phyloP scores from a whole-genome alignment of 495 filamentous ascomycete species.

The Glutinoglossum americanum region DNA sequence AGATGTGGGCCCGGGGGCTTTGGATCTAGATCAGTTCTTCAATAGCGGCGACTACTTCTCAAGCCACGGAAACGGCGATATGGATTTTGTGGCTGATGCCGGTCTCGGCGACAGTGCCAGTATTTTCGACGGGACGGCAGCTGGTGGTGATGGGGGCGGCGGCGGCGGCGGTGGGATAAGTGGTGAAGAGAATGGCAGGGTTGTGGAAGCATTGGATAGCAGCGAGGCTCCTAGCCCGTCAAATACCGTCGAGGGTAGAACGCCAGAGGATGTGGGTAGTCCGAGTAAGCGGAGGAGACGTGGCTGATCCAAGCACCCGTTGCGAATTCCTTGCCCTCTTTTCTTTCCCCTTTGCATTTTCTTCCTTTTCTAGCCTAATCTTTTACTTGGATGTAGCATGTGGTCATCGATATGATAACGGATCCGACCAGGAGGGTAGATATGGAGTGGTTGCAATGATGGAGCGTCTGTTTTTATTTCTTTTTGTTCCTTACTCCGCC shows the following conservation, averaged over 20 bases:
- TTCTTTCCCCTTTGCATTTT: background rate
- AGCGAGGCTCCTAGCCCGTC: conserved; percentile 27
- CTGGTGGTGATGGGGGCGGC: too few relatives aligned
- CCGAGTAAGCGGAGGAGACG: background rate
- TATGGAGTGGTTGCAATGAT: background rate
- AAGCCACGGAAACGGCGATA: conserved; percentile 10
- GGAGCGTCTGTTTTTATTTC: background rate
- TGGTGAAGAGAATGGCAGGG: conserved; percentile 14
- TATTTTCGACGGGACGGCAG: background rate
- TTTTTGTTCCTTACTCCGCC: too few relatives aligned
- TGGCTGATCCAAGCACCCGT: background rate
- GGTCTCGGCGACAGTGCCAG: background rate
- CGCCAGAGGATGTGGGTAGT: background rate
- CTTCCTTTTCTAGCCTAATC: background rate
- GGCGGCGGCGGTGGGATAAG: background rate
- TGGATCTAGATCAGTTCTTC: conserved; percentile 52
- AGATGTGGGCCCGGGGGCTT: conserved; percentile 20
- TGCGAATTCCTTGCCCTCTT: background rate
- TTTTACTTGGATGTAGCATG: background rate
- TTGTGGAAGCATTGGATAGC: conserved; percentile 25
- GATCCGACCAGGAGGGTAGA: background rate
- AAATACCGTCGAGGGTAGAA: conserved; percentile 10
- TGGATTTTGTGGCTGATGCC: background rate
- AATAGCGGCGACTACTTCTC: conserved; percentile 39
- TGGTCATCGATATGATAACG: background rate